A percentile compares a stretch with the other conserved stretches of the same genome.
Conservation (phyloP, 768 basidiomycete species). For the Albatrellus ellisii region DNA sequence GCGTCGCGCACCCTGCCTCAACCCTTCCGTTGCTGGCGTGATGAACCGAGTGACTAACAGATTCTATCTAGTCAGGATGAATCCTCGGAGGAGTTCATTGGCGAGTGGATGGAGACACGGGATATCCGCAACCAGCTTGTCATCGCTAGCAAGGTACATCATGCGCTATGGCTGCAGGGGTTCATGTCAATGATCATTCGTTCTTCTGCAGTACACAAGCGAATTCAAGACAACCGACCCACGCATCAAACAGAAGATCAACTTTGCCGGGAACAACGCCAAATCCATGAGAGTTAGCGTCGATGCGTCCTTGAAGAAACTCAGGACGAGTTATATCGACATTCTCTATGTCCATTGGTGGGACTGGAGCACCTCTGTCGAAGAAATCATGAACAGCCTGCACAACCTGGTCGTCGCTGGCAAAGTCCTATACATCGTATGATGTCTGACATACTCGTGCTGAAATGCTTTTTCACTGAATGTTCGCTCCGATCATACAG, state of each 20-base stretch:
- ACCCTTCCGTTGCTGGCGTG: background rate
- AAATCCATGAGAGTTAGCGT: slow-evolving; percentile 24
- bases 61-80: slow-evolving; percentile 12
- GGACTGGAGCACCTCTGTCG: slow-evolving; percentile 28
- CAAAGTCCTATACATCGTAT: slow-evolving; percentile 26
- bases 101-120: slow-evolving; percentile 25
- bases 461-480: background rate
- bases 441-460: background rate
- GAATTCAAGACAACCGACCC: slow-evolving; percentile 13
- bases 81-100: slow-evolving; percentile 21
- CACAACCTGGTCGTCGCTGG: slow-evolving; percentile 26
- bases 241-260: slow-evolving; percentile 8
- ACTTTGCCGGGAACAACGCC: slow-evolving; percentile 26
- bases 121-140: slow-evolving; percentile 24
- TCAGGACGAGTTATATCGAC: slow-evolving; percentile 23
- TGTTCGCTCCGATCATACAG: background rate
- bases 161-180: background rate
- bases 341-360: slow-evolving; percentile 24
- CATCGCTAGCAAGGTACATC: slow-evolving; percentile 13
- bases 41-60: background rate
- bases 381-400: slow-evolving; percentile 29
- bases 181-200: background rate
- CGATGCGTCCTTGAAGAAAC: slow-evolving; percentile 24
- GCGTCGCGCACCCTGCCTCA: no score
- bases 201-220: background rate